These are phyloP conservation scores for Malus orientalis DNA, from an alignment of 306 rosid genomes.

Conservation along the genomic window DNA sequence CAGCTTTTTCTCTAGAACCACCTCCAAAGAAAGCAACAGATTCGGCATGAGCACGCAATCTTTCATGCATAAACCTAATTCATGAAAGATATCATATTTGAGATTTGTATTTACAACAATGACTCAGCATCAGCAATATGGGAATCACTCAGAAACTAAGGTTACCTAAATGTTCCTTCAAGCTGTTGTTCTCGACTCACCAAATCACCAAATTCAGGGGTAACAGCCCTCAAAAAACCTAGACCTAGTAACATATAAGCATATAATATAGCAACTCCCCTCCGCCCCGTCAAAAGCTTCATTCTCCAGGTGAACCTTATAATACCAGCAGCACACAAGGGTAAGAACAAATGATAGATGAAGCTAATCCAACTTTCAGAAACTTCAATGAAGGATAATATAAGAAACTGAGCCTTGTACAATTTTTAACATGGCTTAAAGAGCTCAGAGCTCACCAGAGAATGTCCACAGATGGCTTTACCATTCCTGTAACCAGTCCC, in stretches of 20 bases:
- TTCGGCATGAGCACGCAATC: slow-evolving; percentile 94
- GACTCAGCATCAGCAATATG: slow-evolving; percentile 6
- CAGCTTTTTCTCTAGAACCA: slow-evolving; percentile 94
- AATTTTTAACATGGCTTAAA: slow-evolving; percentile 1
- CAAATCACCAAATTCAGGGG: slow-evolving; percentile 97
- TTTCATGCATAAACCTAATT: slow-evolving; percentile 96
- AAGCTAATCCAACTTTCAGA: not conserved
- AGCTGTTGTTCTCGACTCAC: slow-evolving; percentile 87
- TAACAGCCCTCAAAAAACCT: slow-evolving; percentile 74
- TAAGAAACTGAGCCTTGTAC: not conserved
- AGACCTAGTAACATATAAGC: slow-evolving; percentile 95
- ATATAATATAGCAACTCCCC: slow-evolving; percentile 91
- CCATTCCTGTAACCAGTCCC: slow-evolving; percentile 94
- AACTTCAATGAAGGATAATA: not conserved
- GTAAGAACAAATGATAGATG: not conserved
- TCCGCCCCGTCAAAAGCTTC: slow-evolving; percentile 90
- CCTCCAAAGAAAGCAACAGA: slow-evolving; percentile 99
- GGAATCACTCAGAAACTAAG: slow-evolving; percentile 19
- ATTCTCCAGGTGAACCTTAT: slow-evolving; percentile 99
- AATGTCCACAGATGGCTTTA: slow-evolving; percentile 93
- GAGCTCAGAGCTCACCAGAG: slow-evolving; percentile 75
- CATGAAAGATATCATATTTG: slow-evolving; percentile 21
- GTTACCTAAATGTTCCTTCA: slow-evolving; percentile 90
- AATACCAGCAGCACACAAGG: slow-evolving; percentile 1
- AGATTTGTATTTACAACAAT: slow-evolving; percentile 13